These are phyloP conservation scores for Musa balbisiana DNA, from an alignment of 202 grass and related monocot species.

Conservation along the genomic window DNA sequence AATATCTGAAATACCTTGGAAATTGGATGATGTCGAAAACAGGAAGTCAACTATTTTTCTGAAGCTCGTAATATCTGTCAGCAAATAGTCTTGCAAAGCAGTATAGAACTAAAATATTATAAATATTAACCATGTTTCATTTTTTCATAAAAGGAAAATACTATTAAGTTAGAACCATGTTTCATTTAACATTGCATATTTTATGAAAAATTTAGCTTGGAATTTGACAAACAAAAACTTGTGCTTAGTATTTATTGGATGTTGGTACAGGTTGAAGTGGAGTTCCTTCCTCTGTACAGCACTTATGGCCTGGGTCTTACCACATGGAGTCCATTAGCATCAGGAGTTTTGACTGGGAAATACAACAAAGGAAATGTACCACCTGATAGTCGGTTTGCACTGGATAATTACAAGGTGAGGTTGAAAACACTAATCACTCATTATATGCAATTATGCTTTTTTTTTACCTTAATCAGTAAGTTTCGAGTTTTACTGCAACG, in stretches of 20 bases:
- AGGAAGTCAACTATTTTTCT: no score
- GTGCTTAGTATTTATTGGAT: neutral
- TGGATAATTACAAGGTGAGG: slow-evolving; percentile 89
- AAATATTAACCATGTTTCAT: no score
- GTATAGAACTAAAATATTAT: no score
- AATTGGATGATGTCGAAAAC: no score
- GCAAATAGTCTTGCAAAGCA: no score
- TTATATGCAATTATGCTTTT: neutral
- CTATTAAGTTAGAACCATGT: no score
- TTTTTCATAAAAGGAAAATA: no score
- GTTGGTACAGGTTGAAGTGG: slow-evolving; percentile 76
- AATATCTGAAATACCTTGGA: no score
- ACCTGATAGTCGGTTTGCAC: slow-evolving; percentile 75
- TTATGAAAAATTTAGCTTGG: no score
- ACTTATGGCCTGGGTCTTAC: slow-evolving; percentile 78
- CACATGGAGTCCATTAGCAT: slow-evolving; percentile 94
- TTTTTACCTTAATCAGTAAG: neutral
- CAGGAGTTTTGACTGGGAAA: slow-evolving; percentile 83
- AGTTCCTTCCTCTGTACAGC: slow-evolving; percentile 86
- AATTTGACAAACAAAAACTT: neutral
- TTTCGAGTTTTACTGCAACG: neutral
- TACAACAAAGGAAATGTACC: slow-evolving; percentile 68
- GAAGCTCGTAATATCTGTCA: no score
- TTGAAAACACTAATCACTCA: neutral
- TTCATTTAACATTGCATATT: no score